These are phyloP conservation scores for Setaria italica DNA, from an alignment of 202 grass and related monocot species.

Conservation along the genomic window DNA sequence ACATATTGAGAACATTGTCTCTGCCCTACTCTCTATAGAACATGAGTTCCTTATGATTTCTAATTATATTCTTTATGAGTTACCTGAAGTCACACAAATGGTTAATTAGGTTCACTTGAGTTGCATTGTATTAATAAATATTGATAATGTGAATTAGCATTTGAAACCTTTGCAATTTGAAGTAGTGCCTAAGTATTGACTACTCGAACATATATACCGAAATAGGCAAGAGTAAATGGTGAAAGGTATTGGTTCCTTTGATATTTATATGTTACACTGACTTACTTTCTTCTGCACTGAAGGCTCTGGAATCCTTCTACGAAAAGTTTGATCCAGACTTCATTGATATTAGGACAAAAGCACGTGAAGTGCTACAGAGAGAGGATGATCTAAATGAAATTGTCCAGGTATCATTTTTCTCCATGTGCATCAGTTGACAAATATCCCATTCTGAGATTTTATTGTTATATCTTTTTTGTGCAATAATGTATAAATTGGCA, in stretches of 20 bases:
- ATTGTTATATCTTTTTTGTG: neutral
- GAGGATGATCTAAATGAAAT: conserved; percentile 99
- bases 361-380: conserved; percentile 90
- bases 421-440: conserved; percentile 34
- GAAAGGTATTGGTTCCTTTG: neutral
- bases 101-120: conserved; percentile 35
- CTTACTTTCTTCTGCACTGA: conserved; percentile 8
- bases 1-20: neutral
- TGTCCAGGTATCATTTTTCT: conserved; percentile 70
- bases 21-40: neutral
- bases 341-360: conserved; percentile 95
- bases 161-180: neutral
- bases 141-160: neutral
- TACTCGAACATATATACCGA: neutral
- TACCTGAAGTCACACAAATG: neutral
- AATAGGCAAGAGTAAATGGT: neutral
- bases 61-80: neutral
- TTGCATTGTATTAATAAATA: conserved; percentile 24
- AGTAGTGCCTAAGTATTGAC: neutral
- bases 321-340: conserved; percentile 83
- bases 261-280: neutral
- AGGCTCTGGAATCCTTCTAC: conserved; percentile 91
- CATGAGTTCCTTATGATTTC: conserved; percentile 11
- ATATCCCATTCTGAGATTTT: neutral
- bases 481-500: neutral